A percentile compares a stretch with the other conserved stretches of the same genome.
These are phyloP conservation scores for Nannizziopsis arthrosporioides DNA, from an alignment of 2,329 filamentous ascomycete species.

Conservation along the genomic window DNA sequence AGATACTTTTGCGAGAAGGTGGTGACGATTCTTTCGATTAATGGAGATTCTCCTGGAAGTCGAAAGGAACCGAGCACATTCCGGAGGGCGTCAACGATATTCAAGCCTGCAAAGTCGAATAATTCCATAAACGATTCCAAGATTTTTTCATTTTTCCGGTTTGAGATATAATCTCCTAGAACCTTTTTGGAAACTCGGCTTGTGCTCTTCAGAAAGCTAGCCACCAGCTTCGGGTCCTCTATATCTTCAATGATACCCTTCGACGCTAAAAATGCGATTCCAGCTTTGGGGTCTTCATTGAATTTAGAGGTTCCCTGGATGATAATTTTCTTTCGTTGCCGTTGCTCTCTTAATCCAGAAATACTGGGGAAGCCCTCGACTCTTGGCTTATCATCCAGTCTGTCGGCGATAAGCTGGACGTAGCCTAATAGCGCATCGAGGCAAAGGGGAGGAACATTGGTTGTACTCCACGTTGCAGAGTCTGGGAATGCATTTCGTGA, in stretches of 20 bases:
- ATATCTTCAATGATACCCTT: conserved; percentile 74
- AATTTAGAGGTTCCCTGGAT: conserved; percentile 82
- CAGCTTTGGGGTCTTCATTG: conserved; percentile 86
- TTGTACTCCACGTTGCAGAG: conserved; percentile 97
- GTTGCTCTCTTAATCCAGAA: conserved; percentile 54
- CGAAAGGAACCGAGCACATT: conserved; percentile 84
- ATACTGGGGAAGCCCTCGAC: conserved; percentile 56
- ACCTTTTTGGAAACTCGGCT: conserved; percentile 79
- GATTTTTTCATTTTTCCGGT: conserved; percentile 75
- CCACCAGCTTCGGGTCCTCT: conserved; percentile 63
- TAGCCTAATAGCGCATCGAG: conserved; percentile 84
- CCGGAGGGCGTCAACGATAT: conserved; percentile 80
- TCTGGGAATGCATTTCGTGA: conserved; percentile 93
- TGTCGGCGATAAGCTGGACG: conserved; percentile 81
- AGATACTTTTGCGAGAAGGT: conserved; percentile 81
- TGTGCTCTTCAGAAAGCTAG: conserved; percentile 78
- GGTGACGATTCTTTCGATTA: conserved; percentile 87
- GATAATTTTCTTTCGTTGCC: conserved; percentile 74
- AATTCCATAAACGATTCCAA: conserved; percentile 70
- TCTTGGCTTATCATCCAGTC: conserved; percentile 59
- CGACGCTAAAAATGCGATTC: conserved; percentile 71
- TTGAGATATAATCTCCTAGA: conserved; percentile 85
- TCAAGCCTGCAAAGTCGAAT: conserved; percentile 80
- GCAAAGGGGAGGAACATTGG: conserved; percentile 89
- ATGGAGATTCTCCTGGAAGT: conserved; percentile 77